Conservation (phyloP, 495 filamentous ascomycete species). For the Penicillium taxi region DNA sequence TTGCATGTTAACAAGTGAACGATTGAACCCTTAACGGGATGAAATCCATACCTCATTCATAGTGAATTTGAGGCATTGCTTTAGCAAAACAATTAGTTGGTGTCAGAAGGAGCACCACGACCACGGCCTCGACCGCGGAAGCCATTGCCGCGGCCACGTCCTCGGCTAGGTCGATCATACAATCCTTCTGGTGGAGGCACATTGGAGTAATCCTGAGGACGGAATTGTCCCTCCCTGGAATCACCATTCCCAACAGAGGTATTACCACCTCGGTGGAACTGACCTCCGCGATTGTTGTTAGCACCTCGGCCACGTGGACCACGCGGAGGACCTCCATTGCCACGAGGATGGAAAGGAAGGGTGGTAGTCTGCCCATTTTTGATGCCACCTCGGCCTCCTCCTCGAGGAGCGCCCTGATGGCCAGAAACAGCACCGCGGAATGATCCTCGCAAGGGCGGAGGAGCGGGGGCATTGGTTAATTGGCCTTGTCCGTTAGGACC, state of each 20-base stretch:
- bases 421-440: constrained; percentile 60
- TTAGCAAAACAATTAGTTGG: constrained; percentile 4
- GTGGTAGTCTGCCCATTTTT: constrained; percentile 33
- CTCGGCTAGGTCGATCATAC: constrained; percentile 50
- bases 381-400: constrained; percentile 34
- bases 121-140: constrained; percentile 26
- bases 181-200: constrained; percentile 73
- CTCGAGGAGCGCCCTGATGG: constrained; percentile 22
- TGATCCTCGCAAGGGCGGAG: constrained; percentile 59
- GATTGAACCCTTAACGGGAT: no score
- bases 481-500: constrained; percentile 56
- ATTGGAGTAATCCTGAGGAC: constrained; percentile 55
- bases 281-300: constrained; percentile 9
- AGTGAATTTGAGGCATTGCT: no score
- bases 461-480: constrained; percentile 57
- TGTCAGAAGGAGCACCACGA: constrained; percentile 13
- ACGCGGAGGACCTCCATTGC: constrained; percentile 22
- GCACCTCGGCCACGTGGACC: constrained; percentile 30
- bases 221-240: constrained; percentile 45
- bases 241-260: constrained; percentile 43
- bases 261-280: constrained; percentile 47
- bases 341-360: constrained; percentile 31
- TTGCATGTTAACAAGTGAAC: no score
- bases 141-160: constrained; percentile 38
- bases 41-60: no score